phyloP scores from a whole-genome alignment of 108 stramenopile species.

The Stephanodiscus minutulus region DNA sequence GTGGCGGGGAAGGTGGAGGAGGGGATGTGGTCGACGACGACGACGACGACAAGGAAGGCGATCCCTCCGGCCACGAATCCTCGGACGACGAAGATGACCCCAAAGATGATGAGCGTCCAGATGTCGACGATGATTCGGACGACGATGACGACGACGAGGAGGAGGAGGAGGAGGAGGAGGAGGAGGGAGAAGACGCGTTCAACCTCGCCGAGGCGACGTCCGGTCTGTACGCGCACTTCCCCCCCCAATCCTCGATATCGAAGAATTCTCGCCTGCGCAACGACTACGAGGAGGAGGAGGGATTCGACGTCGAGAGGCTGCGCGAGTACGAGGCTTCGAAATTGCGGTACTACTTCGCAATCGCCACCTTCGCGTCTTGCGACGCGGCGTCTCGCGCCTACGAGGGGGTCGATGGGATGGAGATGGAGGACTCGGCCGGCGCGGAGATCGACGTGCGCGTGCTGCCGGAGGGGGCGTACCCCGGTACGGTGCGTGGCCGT shows the following conservation, averaged over 20 bases:
- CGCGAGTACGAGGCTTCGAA: conserved; percentile 95
- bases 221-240: conserved; percentile 49
- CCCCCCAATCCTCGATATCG: conserved; percentile 31
- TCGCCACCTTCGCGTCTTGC: conserved; percentile 78
- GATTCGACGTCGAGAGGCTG: conserved; percentile 89
- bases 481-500: conserved; percentile 60
- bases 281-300: conserved; percentile 44
- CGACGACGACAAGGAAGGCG: conserved; percentile 7
- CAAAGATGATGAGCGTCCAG: conserved; percentile 17
- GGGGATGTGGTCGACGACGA: conserved; percentile 20
- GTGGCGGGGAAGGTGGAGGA: conserved; percentile 41
- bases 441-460: conserved; percentile 90
- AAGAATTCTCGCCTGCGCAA: conserved; percentile 26
- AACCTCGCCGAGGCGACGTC: conserved; percentile 41
- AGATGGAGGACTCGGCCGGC: conserved; percentile 93
- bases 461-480: conserved; percentile 72
- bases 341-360: conserved; percentile 95
- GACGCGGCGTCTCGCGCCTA: conserved; percentile 86
- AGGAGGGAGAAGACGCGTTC: conserved; percentile 45
- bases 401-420: conserved; percentile 92
- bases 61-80: conserved; percentile 1
- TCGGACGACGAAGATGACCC: conserved; percentile 19
- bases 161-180: conserved; percentile 21
- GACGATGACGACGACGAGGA: conserved; percentile 34
- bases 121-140: conserved; percentile 20